Evolutionary conservation across 2,329 filamentous ascomycete species (phyloP).

Genomic region (Elsinoe australis): DNA sequence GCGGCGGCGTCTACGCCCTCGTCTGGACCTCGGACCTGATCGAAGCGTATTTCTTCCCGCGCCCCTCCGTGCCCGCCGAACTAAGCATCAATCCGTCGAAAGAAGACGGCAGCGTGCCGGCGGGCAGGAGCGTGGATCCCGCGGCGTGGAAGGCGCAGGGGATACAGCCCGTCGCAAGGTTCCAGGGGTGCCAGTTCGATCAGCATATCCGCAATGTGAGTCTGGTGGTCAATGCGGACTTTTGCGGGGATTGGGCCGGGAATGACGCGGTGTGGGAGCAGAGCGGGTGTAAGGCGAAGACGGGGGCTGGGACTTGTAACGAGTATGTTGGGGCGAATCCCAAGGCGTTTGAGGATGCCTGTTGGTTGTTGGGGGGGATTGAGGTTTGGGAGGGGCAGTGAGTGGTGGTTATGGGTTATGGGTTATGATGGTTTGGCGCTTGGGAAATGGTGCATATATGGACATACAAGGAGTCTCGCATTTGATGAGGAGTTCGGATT

Average conservation of each 20-base stretch:
- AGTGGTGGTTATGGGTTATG: too few relatives aligned
- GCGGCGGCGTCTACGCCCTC: slow-evolving; percentile 42
- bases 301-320: slow-evolving; percentile 54
- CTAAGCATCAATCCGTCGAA: slow-evolving; percentile 46
- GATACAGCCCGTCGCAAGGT: slow-evolving; percentile 54
- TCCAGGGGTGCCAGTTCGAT: slow-evolving; percentile 63
- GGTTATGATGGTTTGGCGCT: too few relatives aligned
- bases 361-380: slow-evolving; percentile 68
- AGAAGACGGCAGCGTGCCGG: slow-evolving; percentile 41
- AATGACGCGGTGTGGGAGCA: slow-evolving; percentile 49
- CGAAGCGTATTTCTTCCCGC: slow-evolving; percentile 74
- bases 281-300: slow-evolving; percentile 52
- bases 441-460: neutral
- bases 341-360: slow-evolving; percentile 60
- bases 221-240: slow-evolving; percentile 73
- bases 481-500: too few relatives aligned
- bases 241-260: slow-evolving; percentile 85
- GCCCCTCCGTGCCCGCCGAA: slow-evolving; percentile 57
- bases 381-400: slow-evolving; percentile 45
- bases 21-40: slow-evolving; percentile 65
- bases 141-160: neutral
- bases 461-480: too few relatives aligned
- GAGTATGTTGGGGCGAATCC: slow-evolving; percentile 67
- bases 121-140: slow-evolving; percentile 50
- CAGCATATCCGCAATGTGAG: slow-evolving; percentile 62